Conservation (phyloP, 2,329 filamentous ascomycete species). For the Clonostachys rosea region DNA sequence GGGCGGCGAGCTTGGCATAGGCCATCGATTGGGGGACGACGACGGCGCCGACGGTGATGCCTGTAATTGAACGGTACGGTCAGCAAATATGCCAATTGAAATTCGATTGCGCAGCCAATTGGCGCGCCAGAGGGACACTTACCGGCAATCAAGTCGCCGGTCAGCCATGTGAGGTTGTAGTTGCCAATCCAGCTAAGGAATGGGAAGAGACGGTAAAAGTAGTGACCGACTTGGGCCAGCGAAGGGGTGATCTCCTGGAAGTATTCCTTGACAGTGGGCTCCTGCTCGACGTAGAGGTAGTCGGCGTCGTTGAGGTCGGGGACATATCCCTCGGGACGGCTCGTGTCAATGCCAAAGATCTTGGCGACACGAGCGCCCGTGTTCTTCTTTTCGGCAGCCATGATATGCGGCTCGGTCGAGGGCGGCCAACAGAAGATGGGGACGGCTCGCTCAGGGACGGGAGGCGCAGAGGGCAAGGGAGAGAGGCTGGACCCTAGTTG, state of each 20-base stretch:
- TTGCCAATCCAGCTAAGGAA: conserved; percentile 45
- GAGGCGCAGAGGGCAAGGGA: too few relatives aligned
- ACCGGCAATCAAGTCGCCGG: conserved; percentile 41
- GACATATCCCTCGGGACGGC: conserved; percentile 21
- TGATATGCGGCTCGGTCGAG: too few relatives aligned
- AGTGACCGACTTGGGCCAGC: conserved; percentile 17
- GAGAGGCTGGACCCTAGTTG: too few relatives aligned
- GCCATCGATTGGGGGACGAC: conserved; percentile 53
- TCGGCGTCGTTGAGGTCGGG: conserved; percentile 29
- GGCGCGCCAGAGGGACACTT: conserved; percentile 8
- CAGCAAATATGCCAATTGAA: background rate
- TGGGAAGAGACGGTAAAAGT: conserved; percentile 38
- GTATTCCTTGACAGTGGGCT: conserved; percentile 35
- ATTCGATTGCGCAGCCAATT: background rate
- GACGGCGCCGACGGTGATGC: conserved; percentile 43
- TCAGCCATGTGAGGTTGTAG: conserved; percentile 41
- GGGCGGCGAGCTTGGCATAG: conserved; percentile 41
- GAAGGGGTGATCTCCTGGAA: conserved; percentile 29
- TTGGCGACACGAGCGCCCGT: conserved; percentile 7
- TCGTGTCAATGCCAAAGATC: conserved; percentile 22
- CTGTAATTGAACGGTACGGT: conserved; percentile 9
- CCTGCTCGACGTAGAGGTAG: conserved; percentile 26
- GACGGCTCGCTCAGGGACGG: too few relatives aligned
- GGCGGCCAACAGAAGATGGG: too few relatives aligned
- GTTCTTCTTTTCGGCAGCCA: background rate